Percentiles rank a stretch among this genome's conserved stretches.
phyloP scores from a whole-genome alignment of 805 yeast genomes.

The Cyberlindnera mississippiensis region DNA sequence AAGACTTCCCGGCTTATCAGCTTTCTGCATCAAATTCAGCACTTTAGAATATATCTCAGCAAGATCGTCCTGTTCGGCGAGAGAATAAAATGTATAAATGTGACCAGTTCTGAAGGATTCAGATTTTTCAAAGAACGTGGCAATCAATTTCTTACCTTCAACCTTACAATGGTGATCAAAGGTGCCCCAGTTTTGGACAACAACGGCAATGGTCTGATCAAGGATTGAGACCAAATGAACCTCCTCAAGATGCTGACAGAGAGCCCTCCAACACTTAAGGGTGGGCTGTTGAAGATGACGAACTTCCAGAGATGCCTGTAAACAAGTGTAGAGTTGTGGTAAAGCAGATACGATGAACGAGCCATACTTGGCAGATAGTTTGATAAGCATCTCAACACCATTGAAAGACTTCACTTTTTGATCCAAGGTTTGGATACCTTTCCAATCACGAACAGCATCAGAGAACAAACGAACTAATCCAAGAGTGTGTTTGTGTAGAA shows the following conservation, averaged over 20 bases:
- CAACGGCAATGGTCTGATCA: conserved; percentile 69
- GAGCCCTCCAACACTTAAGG: conserved; percentile 61
- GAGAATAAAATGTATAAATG: conserved; percentile 49
- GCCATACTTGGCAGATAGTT: conserved; percentile 35
- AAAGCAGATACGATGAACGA: conserved; percentile 59
- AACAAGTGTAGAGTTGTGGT: conserved; percentile 82
- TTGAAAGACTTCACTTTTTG: conserved; percentile 68
- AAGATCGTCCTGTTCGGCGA: conserved; percentile 42
- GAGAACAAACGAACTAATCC: conserved; percentile 79
- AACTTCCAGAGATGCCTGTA: conserved; percentile 73
- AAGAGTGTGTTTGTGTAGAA: conserved; percentile 55
- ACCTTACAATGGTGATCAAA: conserved; percentile 47
- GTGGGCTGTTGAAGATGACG: conserved; percentile 57
- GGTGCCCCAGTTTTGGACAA: conserved; percentile 60
- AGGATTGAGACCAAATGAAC: conserved; percentile 60
- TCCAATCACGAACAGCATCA: conserved; percentile 69
- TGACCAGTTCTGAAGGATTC: conserved; percentile 35
- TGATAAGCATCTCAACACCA: conserved; percentile 68
- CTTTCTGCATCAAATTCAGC: conserved; percentile 27
- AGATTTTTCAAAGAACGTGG: conserved; percentile 31
- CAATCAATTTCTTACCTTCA: conserved; percentile 51
- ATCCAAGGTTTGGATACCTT: conserved; percentile 65
- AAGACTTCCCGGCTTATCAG: conserved; percentile 32
- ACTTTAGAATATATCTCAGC: conserved; percentile 31
- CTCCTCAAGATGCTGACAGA: conserved; percentile 54